These are phyloP conservation scores for Ganoderma lucidum DNA, from an alignment of 1,284 basidiomycete genomes.

Conservation along the genomic window DNA sequence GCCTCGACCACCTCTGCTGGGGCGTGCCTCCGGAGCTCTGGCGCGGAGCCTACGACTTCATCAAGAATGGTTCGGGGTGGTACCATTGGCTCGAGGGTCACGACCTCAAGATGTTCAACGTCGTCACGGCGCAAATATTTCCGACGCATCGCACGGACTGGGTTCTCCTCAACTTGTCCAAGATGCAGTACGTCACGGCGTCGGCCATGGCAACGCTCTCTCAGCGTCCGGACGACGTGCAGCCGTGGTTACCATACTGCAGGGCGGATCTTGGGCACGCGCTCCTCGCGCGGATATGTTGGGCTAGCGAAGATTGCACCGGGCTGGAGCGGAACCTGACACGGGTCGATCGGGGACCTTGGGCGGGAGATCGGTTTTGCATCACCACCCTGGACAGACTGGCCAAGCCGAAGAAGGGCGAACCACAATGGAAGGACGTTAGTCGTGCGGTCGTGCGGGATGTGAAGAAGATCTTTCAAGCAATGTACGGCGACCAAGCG, in stretches of 20 bases:
- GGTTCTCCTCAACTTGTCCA: neutral
- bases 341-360: conserved; percentile 7
- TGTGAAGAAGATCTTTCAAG: conserved; percentile 4
- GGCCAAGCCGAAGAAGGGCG: neutral
- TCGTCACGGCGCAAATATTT: neutral
- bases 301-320: neutral
- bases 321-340: neutral
- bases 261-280: conserved; percentile 16
- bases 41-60: conserved; percentile 3
- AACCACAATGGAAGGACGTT: conserved; percentile 15
- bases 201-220: conserved; percentile 1
- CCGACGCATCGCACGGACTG: conserved; percentile 2
- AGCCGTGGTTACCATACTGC: conserved; percentile 20
- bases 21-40: neutral
- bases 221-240: conserved; percentile 10
- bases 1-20: conserved; percentile 7
- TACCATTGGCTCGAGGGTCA: neutral
- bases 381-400: conserved; percentile 15
- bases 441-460: conserved; percentile 9
- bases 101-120: conserved; percentile 1
- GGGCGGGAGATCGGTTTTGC: conserved; percentile 20
- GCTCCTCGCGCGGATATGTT: conserved; percentile 13
- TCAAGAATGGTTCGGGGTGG: neutral
- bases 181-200: conserved; percentile 3
- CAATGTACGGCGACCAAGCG: neutral